phyloP scores from a whole-genome alignment of 2,329 filamentous ascomycete species.

The Blumeriella jaapii region DNA sequence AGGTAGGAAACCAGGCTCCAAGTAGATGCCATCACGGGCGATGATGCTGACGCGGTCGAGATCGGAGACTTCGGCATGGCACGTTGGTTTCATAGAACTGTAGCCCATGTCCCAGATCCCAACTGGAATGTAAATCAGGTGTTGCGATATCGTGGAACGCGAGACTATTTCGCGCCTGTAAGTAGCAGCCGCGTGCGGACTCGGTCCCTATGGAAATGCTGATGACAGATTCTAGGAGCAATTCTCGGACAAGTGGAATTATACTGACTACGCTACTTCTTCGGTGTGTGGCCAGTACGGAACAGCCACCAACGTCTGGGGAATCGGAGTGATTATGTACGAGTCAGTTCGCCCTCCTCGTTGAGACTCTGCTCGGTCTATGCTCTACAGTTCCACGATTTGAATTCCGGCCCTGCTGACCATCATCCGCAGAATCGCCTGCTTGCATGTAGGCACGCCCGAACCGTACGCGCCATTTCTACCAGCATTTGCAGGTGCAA shows the following conservation, averaged over 20 bases:
- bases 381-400: too few species aligned
- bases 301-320: slow-evolving; percentile 1
- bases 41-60: too few species aligned
- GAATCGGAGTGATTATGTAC: not conserved
- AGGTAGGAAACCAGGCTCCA: too few species aligned
- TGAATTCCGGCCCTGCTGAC: too few species aligned
- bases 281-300: slow-evolving; percentile 1
- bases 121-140: not conserved
- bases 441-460: too few species aligned
- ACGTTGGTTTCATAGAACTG: not conserved
- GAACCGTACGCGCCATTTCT: too few species aligned
- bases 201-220: too few species aligned
- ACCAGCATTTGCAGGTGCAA: too few species aligned
- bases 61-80: not conserved
- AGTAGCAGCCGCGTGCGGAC: too few species aligned
- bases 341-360: not conserved
- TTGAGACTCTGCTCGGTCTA: too few species aligned
- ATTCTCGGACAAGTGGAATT: not conserved
- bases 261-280: not conserved
- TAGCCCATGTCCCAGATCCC: not conserved
- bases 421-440: too few species aligned
- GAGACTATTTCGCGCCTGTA: not conserved
- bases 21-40: too few species aligned
- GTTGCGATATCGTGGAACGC: not conserved
- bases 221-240: not conserved